These are phyloP conservation scores for Boehmeria nivea DNA, from an alignment of 306 rosid genomes.

Conservation along the genomic window DNA sequence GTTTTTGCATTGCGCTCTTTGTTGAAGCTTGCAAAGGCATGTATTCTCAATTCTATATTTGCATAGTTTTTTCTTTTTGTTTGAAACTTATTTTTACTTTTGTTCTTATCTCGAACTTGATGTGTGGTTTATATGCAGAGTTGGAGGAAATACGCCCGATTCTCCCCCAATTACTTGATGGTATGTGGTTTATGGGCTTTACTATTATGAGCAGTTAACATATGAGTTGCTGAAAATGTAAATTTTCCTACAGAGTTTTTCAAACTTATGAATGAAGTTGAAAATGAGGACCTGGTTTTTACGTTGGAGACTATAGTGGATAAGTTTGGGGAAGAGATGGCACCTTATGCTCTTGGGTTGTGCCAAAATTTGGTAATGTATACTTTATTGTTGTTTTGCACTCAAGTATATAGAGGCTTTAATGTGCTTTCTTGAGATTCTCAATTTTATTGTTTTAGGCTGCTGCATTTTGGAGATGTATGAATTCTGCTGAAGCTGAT, in stretches of 20 bases:
- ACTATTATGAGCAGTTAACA: constrained; percentile 2
- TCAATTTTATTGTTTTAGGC: constrained; percentile 37
- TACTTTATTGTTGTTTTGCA: neutral
- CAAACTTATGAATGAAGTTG: constrained; percentile 96
- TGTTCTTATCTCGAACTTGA: neutral
- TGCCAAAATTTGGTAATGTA: constrained; percentile 85
- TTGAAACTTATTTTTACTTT: neutral
- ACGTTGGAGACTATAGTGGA: constrained; percentile 97
- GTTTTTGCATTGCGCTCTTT: constrained; percentile 92
- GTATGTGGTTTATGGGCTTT: constrained; percentile 38
- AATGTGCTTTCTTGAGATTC: constrained; percentile 5
- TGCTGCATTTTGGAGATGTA: constrained; percentile 94
- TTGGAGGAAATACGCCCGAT: constrained; percentile 87
- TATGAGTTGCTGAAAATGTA: constrained; percentile 17
- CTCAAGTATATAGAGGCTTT: neutral
- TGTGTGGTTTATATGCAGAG: constrained; percentile 42
- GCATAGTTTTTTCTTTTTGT: neutral
- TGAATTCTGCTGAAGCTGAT: constrained; percentile 85
- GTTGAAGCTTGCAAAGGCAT: constrained; percentile 91
- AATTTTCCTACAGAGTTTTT: constrained; percentile 60
- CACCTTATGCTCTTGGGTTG: constrained; percentile 91
- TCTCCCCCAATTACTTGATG: constrained; percentile 92
- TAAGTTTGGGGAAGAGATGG: constrained; percentile 97
- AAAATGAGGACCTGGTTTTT: constrained; percentile 94
- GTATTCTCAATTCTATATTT: neutral